These are phyloP conservation scores for Xylaria digitata DNA, from an alignment of 2,329 filamentous ascomycete genomes.

Conservation along the genomic window DNA sequence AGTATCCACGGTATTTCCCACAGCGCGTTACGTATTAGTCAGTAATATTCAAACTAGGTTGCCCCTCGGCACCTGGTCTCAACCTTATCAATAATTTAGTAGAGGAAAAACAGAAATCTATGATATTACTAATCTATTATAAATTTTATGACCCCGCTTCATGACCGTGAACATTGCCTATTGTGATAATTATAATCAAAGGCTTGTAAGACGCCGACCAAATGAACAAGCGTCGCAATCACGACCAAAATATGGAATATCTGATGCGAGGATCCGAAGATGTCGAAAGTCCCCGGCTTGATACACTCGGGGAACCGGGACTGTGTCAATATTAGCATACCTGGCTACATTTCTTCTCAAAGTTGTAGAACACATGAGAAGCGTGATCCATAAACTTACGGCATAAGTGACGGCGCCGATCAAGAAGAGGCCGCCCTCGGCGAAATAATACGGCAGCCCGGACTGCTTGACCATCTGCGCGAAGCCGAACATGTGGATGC, in stretches of 20 bases:
- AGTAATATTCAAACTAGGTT: background rate
- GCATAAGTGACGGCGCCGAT: constrained; percentile 54
- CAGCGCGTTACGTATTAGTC: background rate
- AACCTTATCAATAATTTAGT: background rate
- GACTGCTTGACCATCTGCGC: constrained; percentile 54
- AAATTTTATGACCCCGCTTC: background rate
- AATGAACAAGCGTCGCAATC: constrained; percentile 54
- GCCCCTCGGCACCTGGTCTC: background rate
- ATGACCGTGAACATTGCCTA: constrained; percentile 38
- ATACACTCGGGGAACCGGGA: constrained; percentile 57
- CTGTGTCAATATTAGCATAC: constrained; percentile 38
- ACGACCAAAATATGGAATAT: constrained; percentile 60
- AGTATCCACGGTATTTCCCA: no score
- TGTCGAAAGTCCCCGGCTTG: constrained; percentile 57
- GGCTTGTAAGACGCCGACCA: constrained; percentile 51
- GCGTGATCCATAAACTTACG: constrained; percentile 47
- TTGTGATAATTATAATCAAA: constrained; percentile 48
- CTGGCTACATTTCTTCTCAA: constrained; percentile 20
- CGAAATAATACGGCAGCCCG: constrained; percentile 55
- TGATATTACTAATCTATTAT: background rate
- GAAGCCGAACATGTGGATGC: constrained; percentile 53
- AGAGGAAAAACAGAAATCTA: background rate
- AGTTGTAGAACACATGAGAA: background rate
- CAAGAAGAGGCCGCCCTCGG: constrained; percentile 53
- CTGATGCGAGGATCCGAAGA: constrained; percentile 59